These are phyloP conservation scores for Salicornia ramosissima DNA, from an alignment of 148 eudicot species.

Conservation along the genomic window DNA sequence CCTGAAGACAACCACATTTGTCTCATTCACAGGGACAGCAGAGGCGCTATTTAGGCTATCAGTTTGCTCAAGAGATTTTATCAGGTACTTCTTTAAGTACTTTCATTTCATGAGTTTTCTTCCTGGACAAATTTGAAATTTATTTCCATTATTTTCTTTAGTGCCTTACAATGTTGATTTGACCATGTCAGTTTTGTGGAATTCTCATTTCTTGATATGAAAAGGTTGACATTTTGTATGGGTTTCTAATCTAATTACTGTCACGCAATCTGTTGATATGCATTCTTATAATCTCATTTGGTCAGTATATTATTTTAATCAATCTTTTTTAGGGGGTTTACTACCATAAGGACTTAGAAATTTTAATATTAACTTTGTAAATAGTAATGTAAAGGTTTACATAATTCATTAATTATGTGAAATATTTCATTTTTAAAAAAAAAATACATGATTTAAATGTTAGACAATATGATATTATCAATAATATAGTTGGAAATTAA, in stretches of 20 bases:
- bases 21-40: background rate
- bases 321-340: too few relatives aligned
- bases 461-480: too few relatives aligned
- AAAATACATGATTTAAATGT: too few relatives aligned
- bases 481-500: too few relatives aligned
- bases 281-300: background rate
- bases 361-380: too few relatives aligned
- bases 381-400: too few relatives aligned
- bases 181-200: background rate
- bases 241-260: background rate
- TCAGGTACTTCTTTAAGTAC: background rate
- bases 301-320: too few relatives aligned
- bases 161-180: background rate
- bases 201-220: background rate
- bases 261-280: background rate
- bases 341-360: too few relatives aligned
- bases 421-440: too few relatives aligned
- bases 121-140: background rate
- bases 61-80: background rate
- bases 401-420: too few relatives aligned
- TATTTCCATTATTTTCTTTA: background rate
- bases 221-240: constrained; percentile 1
- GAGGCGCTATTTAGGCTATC: background rate
- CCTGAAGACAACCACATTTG: background rate
- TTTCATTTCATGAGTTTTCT: background rate